Base-by-base conservation (phyloP, 2,329 filamentous ascomycete species). In the Stylonectria norvegica region DNA sequence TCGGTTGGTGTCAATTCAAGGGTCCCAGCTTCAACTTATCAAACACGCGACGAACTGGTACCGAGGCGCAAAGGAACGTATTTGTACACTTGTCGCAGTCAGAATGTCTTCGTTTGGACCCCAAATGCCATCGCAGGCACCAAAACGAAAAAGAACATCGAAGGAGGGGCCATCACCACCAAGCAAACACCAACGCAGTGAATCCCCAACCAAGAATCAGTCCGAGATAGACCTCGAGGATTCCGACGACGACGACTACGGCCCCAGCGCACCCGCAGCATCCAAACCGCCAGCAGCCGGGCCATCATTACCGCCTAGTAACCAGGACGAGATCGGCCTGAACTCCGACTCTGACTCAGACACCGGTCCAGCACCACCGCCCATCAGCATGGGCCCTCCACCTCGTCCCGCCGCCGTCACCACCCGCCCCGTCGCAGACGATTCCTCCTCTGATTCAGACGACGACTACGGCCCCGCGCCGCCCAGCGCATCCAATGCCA, bases 101-200 rank as follows among this genome's bases (percentile, higher is more conserved):
- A 55, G 27, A 17, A 87, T 87, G 83, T 69, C 81, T 36, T 80
- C 78, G 22, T 81, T 87, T 57, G 85, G 85, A 5, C 85, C 86
- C 11, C 72, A 81, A 45, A 63, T 89, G 17, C 85, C 86, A 10
- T 74, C 84, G 4, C 79, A 86, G 47, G 72, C 85, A 29, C 59
- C 77, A 22, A 83, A 83, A 61, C 74, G 80, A 55, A 83, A 82
- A 56, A 77, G 77, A 55, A 73, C 69, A 4, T 53, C 68, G 36
- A 58, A 60, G 20, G 55, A 62, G 10, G 57, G 58, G 19, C 22
- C 33, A 10, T 43, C 51, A 5, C 72, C 69, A 25, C 69, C 70
- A 4, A 49, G 63, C 38, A 81, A 81, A 53, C 50, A 64, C 55
- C 49, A 44, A 11, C 59, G 61, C 4, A 61, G 54, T 44, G 51